Evolutionary conservation across 345 rosid species (phyloP).

Genomic region (Trapa bicornis): DNA sequence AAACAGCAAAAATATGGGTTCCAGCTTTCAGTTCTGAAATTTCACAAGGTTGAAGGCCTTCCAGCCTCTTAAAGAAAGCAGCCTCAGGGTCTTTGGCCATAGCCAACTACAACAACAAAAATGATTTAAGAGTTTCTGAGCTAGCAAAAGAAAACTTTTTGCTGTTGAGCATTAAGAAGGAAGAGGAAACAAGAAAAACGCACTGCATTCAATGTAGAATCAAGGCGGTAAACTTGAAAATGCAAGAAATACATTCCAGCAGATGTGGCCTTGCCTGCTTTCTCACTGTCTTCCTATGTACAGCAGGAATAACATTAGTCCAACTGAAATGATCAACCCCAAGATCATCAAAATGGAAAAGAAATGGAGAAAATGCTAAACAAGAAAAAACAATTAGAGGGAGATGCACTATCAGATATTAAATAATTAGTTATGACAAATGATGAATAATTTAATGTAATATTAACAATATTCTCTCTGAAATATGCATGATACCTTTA

Average conservation of each 20-base stretch:
- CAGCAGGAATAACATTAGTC: background rate
- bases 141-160: background rate
- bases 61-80: conserved; percentile 89
- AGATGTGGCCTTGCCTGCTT: conserved; percentile 89
- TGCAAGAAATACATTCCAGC: conserved; percentile 98
- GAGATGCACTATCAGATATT: too few species aligned
- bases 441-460: too few species aligned
- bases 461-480: too few species aligned
- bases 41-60: conserved; percentile 99
- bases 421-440: too few species aligned
- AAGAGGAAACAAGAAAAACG: conserved; percentile 9
- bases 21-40: conserved; percentile 91
- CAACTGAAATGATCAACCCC: background rate
- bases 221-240: conserved; percentile 98
- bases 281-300: conserved; percentile 94
- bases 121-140: conserved; percentile 3
- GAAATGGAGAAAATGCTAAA: background rate
- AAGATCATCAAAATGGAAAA: background rate
- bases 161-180: background rate
- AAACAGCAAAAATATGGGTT: conserved; percentile 95
- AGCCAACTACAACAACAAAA: conserved; percentile 53
- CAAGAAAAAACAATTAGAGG: too few species aligned
- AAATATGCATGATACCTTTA: too few species aligned
- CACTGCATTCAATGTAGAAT: conserved; percentile 90
- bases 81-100: conserved; percentile 98